Base-by-base conservation (phyloP, 148 eudicot genomes). In the Salicornia ramosissima region DNA sequence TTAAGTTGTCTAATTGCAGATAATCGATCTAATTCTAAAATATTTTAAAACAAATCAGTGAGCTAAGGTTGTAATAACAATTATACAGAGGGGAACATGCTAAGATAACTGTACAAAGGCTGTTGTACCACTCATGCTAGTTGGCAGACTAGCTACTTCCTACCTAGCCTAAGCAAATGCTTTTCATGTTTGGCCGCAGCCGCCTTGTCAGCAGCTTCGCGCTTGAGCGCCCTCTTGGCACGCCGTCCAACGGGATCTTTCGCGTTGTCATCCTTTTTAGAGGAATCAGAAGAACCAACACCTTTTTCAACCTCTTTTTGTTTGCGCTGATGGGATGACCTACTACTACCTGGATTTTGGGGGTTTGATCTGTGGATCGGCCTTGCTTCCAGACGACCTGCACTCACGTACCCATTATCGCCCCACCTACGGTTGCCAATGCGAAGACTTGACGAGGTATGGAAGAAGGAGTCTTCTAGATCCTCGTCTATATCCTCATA, bases 371-470 rank as follows among this genome's bases (percentile, higher is more conserved):
- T 77, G 45, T 66, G 65, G 53, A 82, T 82, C 3, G 96, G 96
- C 59, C 91, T 82, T 21, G 91, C 98, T 76, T 93, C 98, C 70
- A 82, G 90, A 59, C 91, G 88, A 70, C 91, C 96, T 24, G 80
- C 85, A 65, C 94, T 71, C 10, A 93, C 79, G 74, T 68, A 90
- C 0, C 96, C 98, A 62, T 88, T 91, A 75, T 85, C 88, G 5
- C 97, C 97, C 97, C 97, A 91, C 70, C 97, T 79, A 39, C 94
- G 75, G 67, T 88, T 91, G 9, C 97, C 94, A 49, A 91, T 83
- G 24, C 94, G 86, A 29, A 85, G 62, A 36, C 67, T 81, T 0
- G 94, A 50, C 33, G 94, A 86, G 75, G 64, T 75, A 45, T 73
- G 68, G 6, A 85, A 77, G 82, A 86, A 85, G 25, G 60, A 83